Base-by-base conservation (phyloP, 768 basidiomycete genomes). In the Boletus insuetus region DNA sequence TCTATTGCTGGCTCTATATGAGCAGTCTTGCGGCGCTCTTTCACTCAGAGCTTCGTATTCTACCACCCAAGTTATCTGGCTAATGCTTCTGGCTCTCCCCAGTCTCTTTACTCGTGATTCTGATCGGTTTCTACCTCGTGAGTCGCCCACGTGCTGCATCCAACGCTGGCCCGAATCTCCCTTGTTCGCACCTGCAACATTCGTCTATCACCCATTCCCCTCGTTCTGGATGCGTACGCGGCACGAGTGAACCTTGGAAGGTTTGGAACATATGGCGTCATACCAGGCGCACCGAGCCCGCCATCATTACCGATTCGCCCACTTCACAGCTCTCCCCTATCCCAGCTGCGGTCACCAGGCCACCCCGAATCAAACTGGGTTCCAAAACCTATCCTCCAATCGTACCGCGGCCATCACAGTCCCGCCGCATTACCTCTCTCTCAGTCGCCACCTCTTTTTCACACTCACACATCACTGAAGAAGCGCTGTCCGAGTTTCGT, bases 41-140 rank as follows among this genome's bases (percentile, higher is more conserved):
- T 56, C 42, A 8, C 38, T 56, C 46, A 6, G 45, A 35, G 7
- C 35, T 8, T 54, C 12, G 12, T 32, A 29, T 54, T 47, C 26
- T 32, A 14, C 19, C 44, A 24, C 11, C 12, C 9, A 29, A 26
- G 19, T 19, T 16, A 19, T 51, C 37, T 56, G n/a, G 38, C 66
- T 68, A 41, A 67, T 35, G 2, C 37, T 11, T 37, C 20, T 54
- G n/a, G 20, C 37, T 29, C 37, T 17, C 17, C 16, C 19, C 49
- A 70, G 69, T 60, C 12, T 67, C 65, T 39, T 56, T 70, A 17
- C 22, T 61, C 24, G 37, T 60, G 14, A 59, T 70, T 29, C 39
- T 70, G 49, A 45, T 60, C 22, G 69, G 69, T 19, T 70, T 70
- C 59, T 68, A 58, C 51, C 39, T 62, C 48, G 69, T 70, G 49